Percentiles rank a stretch among this genome's conserved stretches.
Evolutionary conservation across 2,329 filamentous ascomycete genomes (phyloP).

Genomic region (Ophiosphaerella herpotricha): DNA sequence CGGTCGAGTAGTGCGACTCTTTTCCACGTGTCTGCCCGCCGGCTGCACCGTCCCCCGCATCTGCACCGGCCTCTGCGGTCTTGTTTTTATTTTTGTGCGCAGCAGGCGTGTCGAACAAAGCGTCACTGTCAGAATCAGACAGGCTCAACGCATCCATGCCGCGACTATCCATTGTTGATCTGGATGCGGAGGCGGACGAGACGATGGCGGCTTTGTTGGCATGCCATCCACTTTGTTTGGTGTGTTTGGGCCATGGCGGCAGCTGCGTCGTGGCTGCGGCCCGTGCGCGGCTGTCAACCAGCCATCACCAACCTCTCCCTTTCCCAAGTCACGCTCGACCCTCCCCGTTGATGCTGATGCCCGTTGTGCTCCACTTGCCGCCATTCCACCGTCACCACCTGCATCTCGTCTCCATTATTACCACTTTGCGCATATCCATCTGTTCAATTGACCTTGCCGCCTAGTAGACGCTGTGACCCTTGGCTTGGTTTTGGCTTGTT

Average conservation of each 20-base stretch:
- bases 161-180: constrained; percentile 41
- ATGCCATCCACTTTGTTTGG: constrained; percentile 28
- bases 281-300: constrained; percentile 14
- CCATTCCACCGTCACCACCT: constrained; percentile 18
- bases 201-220: neutral
- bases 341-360: constrained; percentile 17
- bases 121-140: constrained; percentile 61
- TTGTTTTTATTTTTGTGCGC: constrained; percentile 43
- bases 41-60: constrained; percentile 48
- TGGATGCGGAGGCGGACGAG: neutral
- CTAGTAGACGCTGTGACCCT: constrained; percentile 7
- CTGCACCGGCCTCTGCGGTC: constrained; percentile 35
- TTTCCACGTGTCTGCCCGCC: constrained; percentile 45
- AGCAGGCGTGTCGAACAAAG: constrained; percentile 62
- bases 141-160: constrained; percentile 58
- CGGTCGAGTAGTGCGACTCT: constrained; percentile 63
- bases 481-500: constrained; percentile 26
- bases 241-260: constrained; percentile 18
- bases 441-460: constrained; percentile 6
- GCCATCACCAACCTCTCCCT: constrained; percentile 33
- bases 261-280: neutral
- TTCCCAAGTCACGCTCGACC: constrained; percentile 14
- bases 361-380: constrained; percentile 21
- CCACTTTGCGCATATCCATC: constrained; percentile 9
- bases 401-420: constrained; percentile 9